Percentiles rank a stretch among this genome's conserved stretches.
Conservation (phyloP, 345 rosid genomes). For the Dipteronia sinensis region DNA sequence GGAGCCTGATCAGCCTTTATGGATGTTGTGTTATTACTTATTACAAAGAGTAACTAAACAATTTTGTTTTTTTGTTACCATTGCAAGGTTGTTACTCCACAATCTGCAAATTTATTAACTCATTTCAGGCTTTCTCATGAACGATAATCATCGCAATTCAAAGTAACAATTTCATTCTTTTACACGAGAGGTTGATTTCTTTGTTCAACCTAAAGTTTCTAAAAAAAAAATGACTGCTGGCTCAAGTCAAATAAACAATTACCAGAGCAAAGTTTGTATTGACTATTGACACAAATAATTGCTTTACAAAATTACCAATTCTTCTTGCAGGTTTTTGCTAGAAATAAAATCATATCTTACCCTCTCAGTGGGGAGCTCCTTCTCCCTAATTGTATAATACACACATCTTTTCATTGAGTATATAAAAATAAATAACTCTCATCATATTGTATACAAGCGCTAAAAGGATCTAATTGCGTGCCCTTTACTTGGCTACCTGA, state of each 20-base stretch:
- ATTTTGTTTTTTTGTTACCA: too few relatives aligned
- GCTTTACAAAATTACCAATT: slow-evolving; percentile 25
- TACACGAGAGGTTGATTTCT: too few relatives aligned
- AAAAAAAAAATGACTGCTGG: too few relatives aligned
- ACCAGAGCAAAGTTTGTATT: slow-evolving; percentile 17
- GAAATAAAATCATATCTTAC: slow-evolving; percentile 17
- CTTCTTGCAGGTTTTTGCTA: slow-evolving; percentile 5
- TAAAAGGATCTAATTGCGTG: background rate
- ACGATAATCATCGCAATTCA: too few relatives aligned
- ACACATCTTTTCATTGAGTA: slow-evolving; percentile 1
- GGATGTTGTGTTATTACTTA: too few relatives aligned
- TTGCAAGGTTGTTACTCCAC: too few relatives aligned
- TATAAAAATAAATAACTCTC: background rate
- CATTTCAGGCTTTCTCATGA: too few relatives aligned
- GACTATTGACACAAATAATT: slow-evolving; percentile 24
- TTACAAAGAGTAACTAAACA: too few relatives aligned
- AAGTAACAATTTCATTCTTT: too few relatives aligned
- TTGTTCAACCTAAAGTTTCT: too few relatives aligned
- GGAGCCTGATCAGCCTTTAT: too few relatives aligned
- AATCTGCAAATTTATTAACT: too few relatives aligned
- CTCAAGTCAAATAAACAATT: slow-evolving; percentile 2
- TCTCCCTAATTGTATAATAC: slow-evolving; percentile 18
- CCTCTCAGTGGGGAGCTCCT: slow-evolving; percentile 20
- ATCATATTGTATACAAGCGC: background rate
- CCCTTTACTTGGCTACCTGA: slow-evolving; percentile 29